Base-by-base conservation (phyloP, 2,329 filamentous ascomycete species). In the Sphaerulina populicola region DNA sequence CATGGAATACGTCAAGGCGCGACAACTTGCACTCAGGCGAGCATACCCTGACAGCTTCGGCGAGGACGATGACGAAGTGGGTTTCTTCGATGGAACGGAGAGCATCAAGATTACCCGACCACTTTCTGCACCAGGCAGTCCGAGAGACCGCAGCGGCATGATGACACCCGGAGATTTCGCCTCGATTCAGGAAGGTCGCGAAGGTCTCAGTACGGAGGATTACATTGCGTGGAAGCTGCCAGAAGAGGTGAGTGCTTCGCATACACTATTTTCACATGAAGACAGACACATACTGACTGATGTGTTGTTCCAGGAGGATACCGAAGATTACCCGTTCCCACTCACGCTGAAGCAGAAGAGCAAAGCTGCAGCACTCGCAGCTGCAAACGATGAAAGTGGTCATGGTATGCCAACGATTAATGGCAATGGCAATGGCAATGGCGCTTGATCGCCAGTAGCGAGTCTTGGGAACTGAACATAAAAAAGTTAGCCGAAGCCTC, bases 111-210 rank as follows among this genome's bases (percentile, higher is more conserved):
- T 98, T 65, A 91, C 89, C 9, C 80, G 93, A 44, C 93, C 93
- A 6, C 83, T 97, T 71, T 96, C 89, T 2, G 89, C 94, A 45
- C 93, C 93, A 2, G 93, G 93, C 7, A 95, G 89, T 14, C 93
- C 93, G 8, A 80, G 90, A 55, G 90, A 95, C 67, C 81, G 89
- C 31, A 85, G 85, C 39, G 93, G 93, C 48, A 95, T 96, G 89
- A 97, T 98, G 93, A 98, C 93, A 0, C 93, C 93, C 6, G 93
- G 93, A 42, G 93, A 98, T 70, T 97, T 97, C 76, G 93, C 89
- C 27, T 95, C 88, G 61, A 75, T 98, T 50, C 93, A 97, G 71
- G 93, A 98, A 71, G 88, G 89, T 40, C 85, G 85, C 39, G 93
- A 98, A 69, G 90, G 91, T 1, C 73, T 98, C 61, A 93, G 79